These are phyloP conservation scores for Kwoniella botswanensis DNA, from an alignment of 768 basidiomycete genomes.

Conservation along the genomic window DNA sequence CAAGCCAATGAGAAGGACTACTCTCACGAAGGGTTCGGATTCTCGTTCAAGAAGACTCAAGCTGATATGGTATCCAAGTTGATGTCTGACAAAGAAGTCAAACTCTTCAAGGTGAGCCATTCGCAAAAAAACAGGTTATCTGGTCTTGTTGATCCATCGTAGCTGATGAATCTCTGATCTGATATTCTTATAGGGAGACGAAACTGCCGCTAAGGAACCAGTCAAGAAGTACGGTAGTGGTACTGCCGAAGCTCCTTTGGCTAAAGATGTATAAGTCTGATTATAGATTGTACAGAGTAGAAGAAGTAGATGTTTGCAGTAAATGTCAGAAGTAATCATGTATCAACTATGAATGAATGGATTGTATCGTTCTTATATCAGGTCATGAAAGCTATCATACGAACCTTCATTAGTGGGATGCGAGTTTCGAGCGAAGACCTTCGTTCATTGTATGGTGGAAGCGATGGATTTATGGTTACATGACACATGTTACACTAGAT, in stretches of 20 bases:
- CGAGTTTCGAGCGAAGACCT: no score
- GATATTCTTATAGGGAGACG: slow-evolving; percentile 33
- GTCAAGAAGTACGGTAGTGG: slow-evolving; percentile 50
- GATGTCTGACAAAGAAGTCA: slow-evolving; percentile 41
- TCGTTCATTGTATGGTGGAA: neutral
- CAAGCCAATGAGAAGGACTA: slow-evolving; percentile 61
- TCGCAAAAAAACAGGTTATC: no score
- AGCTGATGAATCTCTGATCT: neutral
- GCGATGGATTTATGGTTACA: neutral
- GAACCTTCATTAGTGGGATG: no score
- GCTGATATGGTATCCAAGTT: slow-evolving; percentile 54
- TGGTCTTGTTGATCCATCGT: neutral
- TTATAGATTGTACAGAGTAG: neutral
- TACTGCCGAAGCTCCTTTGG: slow-evolving; percentile 44
- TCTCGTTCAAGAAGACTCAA: slow-evolving; percentile 61
- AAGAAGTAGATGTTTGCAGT: neutral
- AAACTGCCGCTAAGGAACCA: slow-evolving; percentile 46
- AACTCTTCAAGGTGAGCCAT: slow-evolving; percentile 47
- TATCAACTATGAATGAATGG: neutral
- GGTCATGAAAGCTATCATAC: no score
- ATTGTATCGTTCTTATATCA: neutral
- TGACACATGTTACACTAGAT: neutral
- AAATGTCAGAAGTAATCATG: neutral
- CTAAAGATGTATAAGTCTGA: slow-evolving; percentile 23
- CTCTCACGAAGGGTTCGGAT: slow-evolving; percentile 60